phyloP scores from a whole-genome alignment of 2,329 filamentous ascomycete genomes.

The Dothideomycetidae sp. region DNA sequence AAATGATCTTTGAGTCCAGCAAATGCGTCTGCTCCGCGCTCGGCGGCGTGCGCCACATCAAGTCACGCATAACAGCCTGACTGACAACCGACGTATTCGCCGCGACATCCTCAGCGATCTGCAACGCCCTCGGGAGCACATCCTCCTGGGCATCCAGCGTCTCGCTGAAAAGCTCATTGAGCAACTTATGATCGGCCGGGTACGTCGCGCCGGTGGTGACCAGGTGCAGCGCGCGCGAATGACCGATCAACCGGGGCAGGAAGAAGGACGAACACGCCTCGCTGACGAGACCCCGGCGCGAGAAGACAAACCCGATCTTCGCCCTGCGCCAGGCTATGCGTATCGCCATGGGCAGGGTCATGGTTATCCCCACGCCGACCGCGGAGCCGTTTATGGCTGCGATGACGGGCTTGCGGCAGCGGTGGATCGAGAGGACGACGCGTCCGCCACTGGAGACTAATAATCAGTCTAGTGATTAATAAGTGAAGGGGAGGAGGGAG shows the following conservation, averaged over 20 bases:
- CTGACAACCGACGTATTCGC: slow-evolving; percentile 51
- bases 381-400: slow-evolving; percentile 42
- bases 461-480: background rate
- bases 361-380: slow-evolving; percentile 45
- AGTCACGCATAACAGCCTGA: slow-evolving; percentile 52
- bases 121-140: slow-evolving; percentile 51
- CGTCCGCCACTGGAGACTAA: slow-evolving; percentile 28
- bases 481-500: background rate
- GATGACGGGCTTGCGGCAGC: slow-evolving; percentile 43
- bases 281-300: slow-evolving; percentile 54
- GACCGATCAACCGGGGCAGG: slow-evolving; percentile 53
- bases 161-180: slow-evolving; percentile 52
- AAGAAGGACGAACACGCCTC: slow-evolving; percentile 61
- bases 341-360: slow-evolving; percentile 43
- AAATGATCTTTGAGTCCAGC: slow-evolving; percentile 51
- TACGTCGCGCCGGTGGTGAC: slow-evolving; percentile 54
- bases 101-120: slow-evolving; percentile 52
- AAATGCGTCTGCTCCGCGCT: slow-evolving; percentile 56
- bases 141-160: slow-evolving; percentile 42
- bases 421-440: slow-evolving; percentile 39
- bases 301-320: slow-evolving; percentile 63
- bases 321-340: slow-evolving; percentile 40
- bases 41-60: slow-evolving; percentile 48
- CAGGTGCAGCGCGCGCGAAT: slow-evolving; percentile 46
- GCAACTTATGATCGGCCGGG: slow-evolving; percentile 29